Evolutionary conservation across 805 yeast genomes (phyloP), one percentile per base, ranked within the genome.

Genomic region (Grigorovia transvaalensis): DNA sequence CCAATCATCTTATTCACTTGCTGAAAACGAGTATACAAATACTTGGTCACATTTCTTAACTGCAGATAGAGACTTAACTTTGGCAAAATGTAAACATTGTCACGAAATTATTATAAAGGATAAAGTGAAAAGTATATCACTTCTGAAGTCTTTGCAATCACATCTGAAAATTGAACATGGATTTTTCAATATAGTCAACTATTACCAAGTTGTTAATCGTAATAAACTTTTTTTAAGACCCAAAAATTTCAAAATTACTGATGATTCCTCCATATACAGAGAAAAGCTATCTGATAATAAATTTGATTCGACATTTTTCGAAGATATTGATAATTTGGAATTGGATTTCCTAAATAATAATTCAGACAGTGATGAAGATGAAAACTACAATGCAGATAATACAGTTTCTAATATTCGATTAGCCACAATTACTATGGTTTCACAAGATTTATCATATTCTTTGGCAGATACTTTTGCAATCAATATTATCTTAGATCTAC

Each of bases 11-110:
- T 13, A 11, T 13, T 11, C 15, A 33, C 15, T 13, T 11, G 15
- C 4, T 13, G 9, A 8, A 33, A 33, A 11, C 15, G 38, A 33
- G 15, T 33, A 33, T 33, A 33, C 38, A 11, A 33, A 33, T 33
- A 33, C 15, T 29, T 55, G 58, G 58, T 52, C 59, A 6, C 59
- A 56, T 47, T 56, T 52, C 17, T 46, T 56, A 2, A 52, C 47
- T 8, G 40, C 47, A 29, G 56, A 57, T 38, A 33, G 42, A 15
- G 17, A 29, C 9, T 38, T 53, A 17, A n/a, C 20, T 1, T 8
- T 29, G 13, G 50, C 43, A 9, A 56, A 52, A 51, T 57, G 59
- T 48, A 56, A 55, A 50, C 52, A 52, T 40, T 51, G 57, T 20
- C 51, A 54, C 11, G 20, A 33, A 27, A 35, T 53, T 20, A 43